phyloP scores from a whole-genome alignment of 2,329 filamentous ascomycete species.

The Aspergillus quadricinctus region DNA sequence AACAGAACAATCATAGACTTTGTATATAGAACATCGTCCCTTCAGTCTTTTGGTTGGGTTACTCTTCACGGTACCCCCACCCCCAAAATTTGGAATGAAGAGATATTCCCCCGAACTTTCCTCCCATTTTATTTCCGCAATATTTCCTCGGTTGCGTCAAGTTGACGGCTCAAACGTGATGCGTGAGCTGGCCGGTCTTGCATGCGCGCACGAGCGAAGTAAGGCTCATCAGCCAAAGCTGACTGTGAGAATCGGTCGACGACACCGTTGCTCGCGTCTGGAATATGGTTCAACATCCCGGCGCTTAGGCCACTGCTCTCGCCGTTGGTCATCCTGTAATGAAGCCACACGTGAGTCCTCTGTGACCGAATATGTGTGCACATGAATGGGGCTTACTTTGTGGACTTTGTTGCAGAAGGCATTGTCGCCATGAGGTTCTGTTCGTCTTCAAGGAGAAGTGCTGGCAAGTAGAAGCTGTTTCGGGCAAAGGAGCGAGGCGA shows the following conservation, averaged over 20 bases:
- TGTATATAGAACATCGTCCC: conserved; percentile 9
- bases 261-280: conserved; percentile 17
- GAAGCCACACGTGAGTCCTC: conserved; percentile 1
- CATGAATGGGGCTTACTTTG: conserved; percentile 7
- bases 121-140: conserved; percentile 16
- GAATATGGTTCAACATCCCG: conserved; percentile 25
- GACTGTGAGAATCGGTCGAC: conserved; percentile 26
- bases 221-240: conserved; percentile 27
- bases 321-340: conserved; percentile 17
- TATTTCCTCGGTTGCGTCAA: conserved; percentile 27
- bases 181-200: conserved; percentile 27
- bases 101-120: not conserved
- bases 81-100: not conserved
- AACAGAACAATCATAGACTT: conserved; percentile 6
- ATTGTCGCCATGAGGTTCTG: not conserved
- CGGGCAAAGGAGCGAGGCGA: not conserved
- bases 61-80: conserved; percentile 1
- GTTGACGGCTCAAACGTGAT: conserved; percentile 26
- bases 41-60: conserved; percentile 1
- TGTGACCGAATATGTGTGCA: not conserved
- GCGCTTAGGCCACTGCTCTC: conserved; percentile 22
- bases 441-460: not conserved
- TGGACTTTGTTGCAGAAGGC: conserved; percentile 5
- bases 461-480: not conserved
- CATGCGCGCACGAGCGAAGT: conserved; percentile 30